Base-by-base conservation (phyloP, 78 protist species). In the Chrysochromulina parva region DNA sequence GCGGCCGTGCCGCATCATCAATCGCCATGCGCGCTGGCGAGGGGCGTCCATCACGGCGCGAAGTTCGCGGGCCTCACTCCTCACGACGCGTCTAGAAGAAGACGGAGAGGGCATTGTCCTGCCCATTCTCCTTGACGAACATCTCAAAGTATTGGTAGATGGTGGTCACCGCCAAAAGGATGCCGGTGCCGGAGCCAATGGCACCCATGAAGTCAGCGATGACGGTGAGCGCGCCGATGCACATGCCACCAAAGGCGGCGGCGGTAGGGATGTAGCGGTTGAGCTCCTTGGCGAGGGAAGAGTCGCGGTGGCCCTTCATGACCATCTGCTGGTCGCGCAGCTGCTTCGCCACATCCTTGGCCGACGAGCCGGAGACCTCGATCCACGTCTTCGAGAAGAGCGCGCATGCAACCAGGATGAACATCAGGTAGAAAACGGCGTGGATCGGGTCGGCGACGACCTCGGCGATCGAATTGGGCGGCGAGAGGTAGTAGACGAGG, bases 241-340 rank as follows among this genome's bases (percentile, higher is more conserved):
- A 97, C 93, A 99, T 96, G 60, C 99, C 99, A 26, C 99, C 99
- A 55, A 99, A 97, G 22, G 99, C 97, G 6, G 99, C 99, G 13
- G 99, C 99, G 28, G 95, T 96, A 76, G 99, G 99, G 95, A 99
- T 99, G 97, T 98, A 99, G 69, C 97, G 96, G 94, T 98, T 96
- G 93, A 99, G 96, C 90, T 92, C 95, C 85, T 89, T 82, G 89
- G 90, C 91, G 81, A 96, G 88, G 20, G 92, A 60, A 38, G 91
- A 81, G 81, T 95, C 96, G 88, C 98, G 96, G 93, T 93, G 91
- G 67, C 98, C 97, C 57, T 55, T 87, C 58, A 93, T 60, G 59
- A 88, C 87, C 96, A 98, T 93, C 59, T 93, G 88, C 95, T 99
- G 99, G 92, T 94, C 98, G 47, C 90, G 66, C 73, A 98, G 96